Evolutionary conservation across 2,329 filamentous ascomycete species (phyloP).

Genomic region (Shiraia bambusicola): DNA sequence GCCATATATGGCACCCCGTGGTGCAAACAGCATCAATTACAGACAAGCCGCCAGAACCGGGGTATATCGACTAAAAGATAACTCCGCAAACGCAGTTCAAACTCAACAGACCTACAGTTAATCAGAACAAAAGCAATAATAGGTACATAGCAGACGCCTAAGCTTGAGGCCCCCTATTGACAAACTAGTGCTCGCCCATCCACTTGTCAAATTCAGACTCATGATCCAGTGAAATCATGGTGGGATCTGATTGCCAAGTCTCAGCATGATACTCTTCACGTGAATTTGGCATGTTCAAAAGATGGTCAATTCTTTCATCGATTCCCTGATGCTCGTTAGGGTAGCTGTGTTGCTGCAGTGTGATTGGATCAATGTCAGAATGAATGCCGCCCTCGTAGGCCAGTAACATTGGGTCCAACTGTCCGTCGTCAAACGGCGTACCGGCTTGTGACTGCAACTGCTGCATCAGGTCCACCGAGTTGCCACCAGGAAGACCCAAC

Average conservation of each 20-base stretch:
- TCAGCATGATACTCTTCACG: slow-evolving; percentile 36
- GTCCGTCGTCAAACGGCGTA: slow-evolving; percentile 39
- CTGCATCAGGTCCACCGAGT: slow-evolving; percentile 41
- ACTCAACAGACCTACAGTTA: neutral
- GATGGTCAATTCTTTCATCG: slow-evolving; percentile 31
- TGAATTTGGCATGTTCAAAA: slow-evolving; percentile 22
- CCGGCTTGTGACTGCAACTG: slow-evolving; percentile 30
- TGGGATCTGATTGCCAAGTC: slow-evolving; percentile 41
- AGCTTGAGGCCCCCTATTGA: slow-evolving; percentile 1
- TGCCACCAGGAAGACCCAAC: slow-evolving; percentile 44
- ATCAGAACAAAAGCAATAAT: slow-evolving; percentile 1
- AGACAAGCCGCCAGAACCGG: no score
- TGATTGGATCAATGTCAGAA: slow-evolving; percentile 19
- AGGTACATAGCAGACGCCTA: slow-evolving; percentile 1
- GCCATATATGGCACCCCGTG: no score
- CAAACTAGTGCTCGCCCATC: slow-evolving; percentile 41
- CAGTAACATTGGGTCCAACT: slow-evolving; percentile 48
- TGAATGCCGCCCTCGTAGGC: slow-evolving; percentile 32
- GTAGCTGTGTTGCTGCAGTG: slow-evolving; percentile 29
- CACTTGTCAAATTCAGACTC: slow-evolving; percentile 52
- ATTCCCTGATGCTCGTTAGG: slow-evolving; percentile 35
- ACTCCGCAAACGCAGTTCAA: no score
- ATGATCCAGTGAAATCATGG: slow-evolving; percentile 41
- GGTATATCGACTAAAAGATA: no score
- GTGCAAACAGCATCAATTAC: no score